These are phyloP conservation scores for Aspergillus uvarum DNA, from an alignment of 2,329 filamentous ascomycete species.

Conservation along the genomic window DNA sequence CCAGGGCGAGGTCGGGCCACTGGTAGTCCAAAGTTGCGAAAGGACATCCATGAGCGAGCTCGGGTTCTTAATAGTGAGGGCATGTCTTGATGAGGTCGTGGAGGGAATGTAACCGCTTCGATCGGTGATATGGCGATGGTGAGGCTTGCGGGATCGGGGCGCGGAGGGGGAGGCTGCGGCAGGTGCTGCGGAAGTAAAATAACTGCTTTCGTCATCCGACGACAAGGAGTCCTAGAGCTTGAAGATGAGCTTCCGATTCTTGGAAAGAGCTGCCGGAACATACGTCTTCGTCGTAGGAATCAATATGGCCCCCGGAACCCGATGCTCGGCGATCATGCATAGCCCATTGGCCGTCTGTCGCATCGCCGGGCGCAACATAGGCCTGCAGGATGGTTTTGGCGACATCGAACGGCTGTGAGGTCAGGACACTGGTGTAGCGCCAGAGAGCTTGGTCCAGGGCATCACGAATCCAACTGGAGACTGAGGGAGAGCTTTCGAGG, in stretches of 20 bases:
- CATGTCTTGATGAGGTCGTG: constrained; percentile 52
- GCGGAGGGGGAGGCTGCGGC: constrained; percentile 43
- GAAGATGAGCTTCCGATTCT: neutral
- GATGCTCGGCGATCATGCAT: constrained; percentile 31
- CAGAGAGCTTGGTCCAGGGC: constrained; percentile 82
- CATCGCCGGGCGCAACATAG: constrained; percentile 49
- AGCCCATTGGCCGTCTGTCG: constrained; percentile 32
- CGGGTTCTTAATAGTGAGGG: constrained; percentile 68
- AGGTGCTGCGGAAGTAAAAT: constrained; percentile 69
- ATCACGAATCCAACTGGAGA: constrained; percentile 71
- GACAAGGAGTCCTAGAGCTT: constrained; percentile 40
- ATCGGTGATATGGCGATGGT: constrained; percentile 44
- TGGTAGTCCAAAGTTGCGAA: constrained; percentile 82
- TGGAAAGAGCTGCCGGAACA: constrained; percentile 7
- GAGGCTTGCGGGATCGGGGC: constrained; percentile 38
- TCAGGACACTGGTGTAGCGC: constrained; percentile 85
- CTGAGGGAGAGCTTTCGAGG: constrained; percentile 72
- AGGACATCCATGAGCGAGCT: constrained; percentile 86
- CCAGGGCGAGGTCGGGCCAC: constrained; percentile 90
- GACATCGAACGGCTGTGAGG: constrained; percentile 95
- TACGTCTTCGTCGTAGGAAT: constrained; percentile 39
- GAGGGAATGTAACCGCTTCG: constrained; percentile 46
- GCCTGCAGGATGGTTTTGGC: constrained; percentile 91
- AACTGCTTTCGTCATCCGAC: constrained; percentile 75
- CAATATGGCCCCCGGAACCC: constrained; percentile 25